Evolutionary conservation across 2,329 filamentous ascomycete species (phyloP), one percentile per base, ranked within the genome.

Genomic region (Neonectria magnoliae): DNA sequence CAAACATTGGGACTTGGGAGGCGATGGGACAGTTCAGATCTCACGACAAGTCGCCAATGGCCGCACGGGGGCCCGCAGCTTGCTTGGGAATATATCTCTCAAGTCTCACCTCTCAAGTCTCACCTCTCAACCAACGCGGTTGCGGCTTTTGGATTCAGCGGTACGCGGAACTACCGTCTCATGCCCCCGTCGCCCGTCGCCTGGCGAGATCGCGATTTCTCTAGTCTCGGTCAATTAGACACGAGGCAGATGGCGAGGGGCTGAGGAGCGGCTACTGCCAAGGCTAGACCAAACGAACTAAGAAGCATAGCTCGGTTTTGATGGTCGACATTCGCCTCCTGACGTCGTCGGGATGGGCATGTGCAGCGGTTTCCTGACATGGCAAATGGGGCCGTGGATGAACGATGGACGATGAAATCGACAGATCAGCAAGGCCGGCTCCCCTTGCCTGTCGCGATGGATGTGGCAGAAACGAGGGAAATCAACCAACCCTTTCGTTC

Each of bases 21-120:
- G 64, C 64, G 60, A 68, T 71, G 72, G 61, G 71, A 69, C 71
- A 68, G 66, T 72, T 73, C 66, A 69, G 66, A 73, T 72, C 68
- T 71, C 71, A 59, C 59, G 61, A 36, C 68, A 59, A 59, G 58
- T 65, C 64, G 58, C 44, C 53, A 72, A 70, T 69, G 69, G 69
- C 71, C 71, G 71, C 71, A 71, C 27, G 59, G 60, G 44, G 44
- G 59, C 68, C 69, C 66, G 66, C 71, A 69, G 61, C 60, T 60
- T 67, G 42, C 54, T 57, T 63, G 31, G 58, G 47, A 55, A 53
- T 45, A 54, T 48, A 64, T 53, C 20, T 47, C 62, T 51, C 56
- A 57, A 38, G 38, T 42, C n/a, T 18, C 56, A 54, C 31, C 58
- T 42, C 38, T 18, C 51, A 48, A 41, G n/a, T n/a, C 16, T n/a